Evolutionary conservation across 2,329 filamentous ascomycete species (phyloP).

Genomic region (Scolecobasidium constrictum): DNA sequence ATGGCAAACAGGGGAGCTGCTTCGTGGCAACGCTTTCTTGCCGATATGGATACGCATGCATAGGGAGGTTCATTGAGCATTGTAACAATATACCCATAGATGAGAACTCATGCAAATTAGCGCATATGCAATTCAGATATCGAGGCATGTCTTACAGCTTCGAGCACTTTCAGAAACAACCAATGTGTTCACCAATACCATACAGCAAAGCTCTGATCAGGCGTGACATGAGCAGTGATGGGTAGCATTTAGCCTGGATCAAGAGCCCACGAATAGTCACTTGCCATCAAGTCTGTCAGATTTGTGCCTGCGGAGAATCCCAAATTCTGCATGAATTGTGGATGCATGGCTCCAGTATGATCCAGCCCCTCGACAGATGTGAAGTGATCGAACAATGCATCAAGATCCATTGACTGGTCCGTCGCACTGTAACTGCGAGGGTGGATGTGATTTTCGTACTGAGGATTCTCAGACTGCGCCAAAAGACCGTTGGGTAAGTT

Average conservation of each 20-base stretch:
- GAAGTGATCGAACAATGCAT: slow-evolving; percentile 47
- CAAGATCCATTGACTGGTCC: slow-evolving; percentile 28
- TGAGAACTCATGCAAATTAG: no score
- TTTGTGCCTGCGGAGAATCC: slow-evolving; percentile 54
- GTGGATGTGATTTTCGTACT: neutral
- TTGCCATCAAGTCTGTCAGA: slow-evolving; percentile 40
- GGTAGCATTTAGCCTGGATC: neutral
- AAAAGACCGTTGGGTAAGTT: no score
- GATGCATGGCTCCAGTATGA: slow-evolving; percentile 39
- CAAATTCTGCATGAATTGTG: slow-evolving; percentile 56
- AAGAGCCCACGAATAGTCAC: neutral
- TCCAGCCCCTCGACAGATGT: slow-evolving; percentile 45
- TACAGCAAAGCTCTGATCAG: no score
- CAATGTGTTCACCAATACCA: no score
- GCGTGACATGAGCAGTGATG: no score
- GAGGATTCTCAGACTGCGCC: no score
- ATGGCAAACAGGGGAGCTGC: slow-evolving; percentile 41
- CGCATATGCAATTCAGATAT: no score
- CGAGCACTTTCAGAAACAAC: no score
- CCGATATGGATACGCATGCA: slow-evolving; percentile 19
- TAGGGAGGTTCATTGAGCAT: neutral
- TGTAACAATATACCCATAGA: neutral
- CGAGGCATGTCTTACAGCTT: no score
- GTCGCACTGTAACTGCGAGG: neutral
- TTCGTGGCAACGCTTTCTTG: slow-evolving; percentile 40